These are phyloP conservation scores for Tolypocladium ophioglossoides DNA, from an alignment of 2,329 filamentous ascomycete species.

Conservation along the genomic window DNA sequence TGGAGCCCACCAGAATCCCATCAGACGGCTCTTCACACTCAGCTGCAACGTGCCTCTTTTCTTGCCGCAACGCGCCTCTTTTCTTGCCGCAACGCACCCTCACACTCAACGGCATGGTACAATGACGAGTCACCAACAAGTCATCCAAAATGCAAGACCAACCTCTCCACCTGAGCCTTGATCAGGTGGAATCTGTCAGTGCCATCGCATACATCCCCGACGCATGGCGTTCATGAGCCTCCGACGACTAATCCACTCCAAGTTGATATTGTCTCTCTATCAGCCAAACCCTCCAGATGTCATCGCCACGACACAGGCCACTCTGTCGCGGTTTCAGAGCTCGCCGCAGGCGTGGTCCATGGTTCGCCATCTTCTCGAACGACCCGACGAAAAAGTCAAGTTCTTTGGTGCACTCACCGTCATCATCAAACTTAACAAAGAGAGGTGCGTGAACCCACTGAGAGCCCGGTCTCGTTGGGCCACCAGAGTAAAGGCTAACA, in stretches of 20 bases:
- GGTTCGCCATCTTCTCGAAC: conserved; percentile 62
- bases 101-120: background rate
- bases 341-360: conserved; percentile 78
- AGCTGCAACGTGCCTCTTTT: background rate
- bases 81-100: background rate
- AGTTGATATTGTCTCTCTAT: conserved; percentile 44
- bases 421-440: conserved; percentile 89
- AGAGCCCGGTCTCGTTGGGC: background rate
- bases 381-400: conserved; percentile 62
- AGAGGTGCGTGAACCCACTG: conserved; percentile 43
- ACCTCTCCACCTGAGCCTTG: conserved; percentile 8
- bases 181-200: conserved; percentile 15
- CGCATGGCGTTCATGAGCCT: background rate
- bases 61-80: background rate
- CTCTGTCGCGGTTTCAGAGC: conserved; percentile 68
- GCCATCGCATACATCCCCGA: background rate
- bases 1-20: background rate
- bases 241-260: background rate
- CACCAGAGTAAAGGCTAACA: background rate
- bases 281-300: conserved; percentile 36
- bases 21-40: background rate
- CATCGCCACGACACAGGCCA: conserved; percentile 51
- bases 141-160: conserved; percentile 8
- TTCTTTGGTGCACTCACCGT: conserved; percentile 93
- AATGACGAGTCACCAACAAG: background rate